These are phyloP conservation scores for Leishmania major DNA, from an alignment of 208 protist species.

Conservation along the genomic window DNA sequence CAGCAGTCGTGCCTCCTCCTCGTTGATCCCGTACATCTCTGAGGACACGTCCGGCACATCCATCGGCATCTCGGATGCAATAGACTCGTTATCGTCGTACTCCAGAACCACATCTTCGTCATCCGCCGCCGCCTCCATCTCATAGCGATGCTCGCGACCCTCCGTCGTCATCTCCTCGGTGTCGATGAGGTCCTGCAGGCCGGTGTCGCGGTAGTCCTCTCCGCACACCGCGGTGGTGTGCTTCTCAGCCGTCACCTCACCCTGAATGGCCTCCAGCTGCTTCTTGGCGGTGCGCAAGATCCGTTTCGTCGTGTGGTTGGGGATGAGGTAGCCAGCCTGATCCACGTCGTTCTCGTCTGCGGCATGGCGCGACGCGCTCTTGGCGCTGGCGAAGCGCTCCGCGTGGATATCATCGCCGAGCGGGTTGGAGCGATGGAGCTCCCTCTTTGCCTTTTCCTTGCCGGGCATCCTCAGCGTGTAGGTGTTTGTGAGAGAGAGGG, in stretches of 20 bases:
- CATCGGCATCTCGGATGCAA: constrained; percentile 77
- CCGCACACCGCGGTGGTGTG: not conserved
- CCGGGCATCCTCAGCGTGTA: constrained; percentile 33
- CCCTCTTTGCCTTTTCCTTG: constrained; percentile 46
- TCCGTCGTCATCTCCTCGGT: constrained; percentile 22
- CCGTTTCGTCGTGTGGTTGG: constrained; percentile 69
- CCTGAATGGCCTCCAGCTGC: constrained; percentile 69
- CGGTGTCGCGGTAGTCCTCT: constrained; percentile 5
- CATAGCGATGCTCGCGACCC: constrained; percentile 12
- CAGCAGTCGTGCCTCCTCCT: constrained; percentile 87
- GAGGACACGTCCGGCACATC: constrained; percentile 63
- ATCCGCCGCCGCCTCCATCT: constrained; percentile 49
- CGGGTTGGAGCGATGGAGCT: constrained; percentile 62
- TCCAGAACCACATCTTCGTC: constrained; percentile 65
- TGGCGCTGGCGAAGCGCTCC: constrained; percentile 76
- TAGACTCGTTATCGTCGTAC: constrained; percentile 83
- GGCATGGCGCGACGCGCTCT: constrained; percentile 27
- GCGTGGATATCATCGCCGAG: constrained; percentile 82
- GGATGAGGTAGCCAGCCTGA: constrained; percentile 68
- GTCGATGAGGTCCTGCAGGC: constrained; percentile 23
- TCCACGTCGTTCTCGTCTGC: constrained; percentile 42
- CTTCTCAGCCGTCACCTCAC: constrained; percentile 43
- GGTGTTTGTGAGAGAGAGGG: not conserved
- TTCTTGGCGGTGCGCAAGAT: constrained; percentile 76
- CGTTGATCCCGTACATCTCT: constrained; percentile 87